These are phyloP conservation scores for Podospora tetraspora DNA, from an alignment of 495 filamentous ascomycete species.

Conservation along the genomic window DNA sequence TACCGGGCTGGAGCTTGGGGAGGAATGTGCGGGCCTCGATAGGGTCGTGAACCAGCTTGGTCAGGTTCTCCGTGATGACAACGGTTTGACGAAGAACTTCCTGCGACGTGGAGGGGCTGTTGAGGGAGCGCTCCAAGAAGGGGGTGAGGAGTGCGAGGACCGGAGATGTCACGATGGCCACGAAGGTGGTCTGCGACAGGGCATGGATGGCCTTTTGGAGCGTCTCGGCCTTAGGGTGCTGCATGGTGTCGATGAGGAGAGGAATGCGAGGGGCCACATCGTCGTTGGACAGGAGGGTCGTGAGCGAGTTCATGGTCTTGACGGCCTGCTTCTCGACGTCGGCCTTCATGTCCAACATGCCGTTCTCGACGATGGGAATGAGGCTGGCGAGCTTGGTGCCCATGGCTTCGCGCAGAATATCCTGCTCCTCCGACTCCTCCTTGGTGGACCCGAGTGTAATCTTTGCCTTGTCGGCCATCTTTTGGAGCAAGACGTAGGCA, in stretches of 20 bases:
- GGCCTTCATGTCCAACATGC: constrained; percentile 93
- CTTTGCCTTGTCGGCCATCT: constrained; percentile 89
- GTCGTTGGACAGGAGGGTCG: constrained; percentile 90
- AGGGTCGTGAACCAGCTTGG: constrained; percentile 96
- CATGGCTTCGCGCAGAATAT: constrained; percentile 84
- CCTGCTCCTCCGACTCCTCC: constrained; percentile 79
- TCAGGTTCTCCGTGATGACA: constrained; percentile 98
- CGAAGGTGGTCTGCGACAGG: constrained; percentile 96
- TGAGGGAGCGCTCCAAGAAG: constrained; percentile 86
- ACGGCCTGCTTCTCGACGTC: constrained; percentile 85
- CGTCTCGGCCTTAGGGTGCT: constrained; percentile 82
- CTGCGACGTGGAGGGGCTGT: constrained; percentile 82
- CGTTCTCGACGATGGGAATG: constrained; percentile 86
- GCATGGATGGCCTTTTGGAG: constrained; percentile 95
- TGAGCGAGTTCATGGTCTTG: constrained; percentile 86
- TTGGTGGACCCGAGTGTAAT: constrained; percentile 67
- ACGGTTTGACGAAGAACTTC: constrained; percentile 94
- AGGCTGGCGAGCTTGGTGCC: constrained; percentile 82
- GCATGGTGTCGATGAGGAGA: constrained; percentile 89
- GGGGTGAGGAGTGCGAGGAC: constrained; percentile 96
- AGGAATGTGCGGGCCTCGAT: constrained; percentile 94
- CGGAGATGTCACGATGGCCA: constrained; percentile 94
- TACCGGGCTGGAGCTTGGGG: constrained; percentile 90
- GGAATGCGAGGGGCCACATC: constrained; percentile 92
- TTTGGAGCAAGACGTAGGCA: constrained; percentile 73